phyloP scores from a whole-genome alignment of 1,139 yeast genomes.

The Wickerhamomyces sp. region DNA sequence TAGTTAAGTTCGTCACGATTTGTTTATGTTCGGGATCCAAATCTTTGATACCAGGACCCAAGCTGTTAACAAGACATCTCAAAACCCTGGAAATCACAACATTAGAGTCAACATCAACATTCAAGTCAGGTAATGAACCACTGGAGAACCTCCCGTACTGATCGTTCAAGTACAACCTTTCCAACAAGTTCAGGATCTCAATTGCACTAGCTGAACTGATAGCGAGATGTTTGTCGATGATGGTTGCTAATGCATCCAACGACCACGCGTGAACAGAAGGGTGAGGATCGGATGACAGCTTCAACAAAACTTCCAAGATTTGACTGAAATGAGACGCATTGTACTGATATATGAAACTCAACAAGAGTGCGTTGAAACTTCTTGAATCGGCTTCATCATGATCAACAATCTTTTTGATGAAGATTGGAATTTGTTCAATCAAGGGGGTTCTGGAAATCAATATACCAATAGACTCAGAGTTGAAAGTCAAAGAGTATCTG shows the following conservation, averaged over 20 bases:
- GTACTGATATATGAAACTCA: constrained; percentile 54
- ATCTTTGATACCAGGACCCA: constrained; percentile 46
- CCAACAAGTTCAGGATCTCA: constrained; percentile 42
- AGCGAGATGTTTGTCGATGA: constrained; percentile 55
- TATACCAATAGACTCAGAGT: constrained; percentile 67
- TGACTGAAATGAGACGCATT: constrained; percentile 39
- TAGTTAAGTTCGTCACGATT: constrained; percentile 23
- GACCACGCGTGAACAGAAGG: constrained; percentile 78
- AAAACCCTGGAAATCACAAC: constrained; percentile 36
- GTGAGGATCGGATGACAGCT: constrained; percentile 74
- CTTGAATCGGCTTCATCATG: constrained; percentile 59
- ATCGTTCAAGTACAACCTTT: constrained; percentile 44
- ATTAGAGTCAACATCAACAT: constrained; percentile 36
- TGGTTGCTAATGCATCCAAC: constrained; percentile 49
- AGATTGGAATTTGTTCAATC: constrained; percentile 46
- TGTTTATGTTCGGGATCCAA: constrained; percentile 17
- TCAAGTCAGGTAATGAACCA: constrained; percentile 41
- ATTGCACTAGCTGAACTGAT: constrained; percentile 36
- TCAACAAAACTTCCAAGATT: constrained; percentile 52
- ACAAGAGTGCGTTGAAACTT: constrained; percentile 54
- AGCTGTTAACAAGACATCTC: constrained; percentile 36
- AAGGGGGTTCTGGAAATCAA: constrained; percentile 40
- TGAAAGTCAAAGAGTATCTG: constrained; percentile 39
- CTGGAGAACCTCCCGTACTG: constrained; percentile 47
- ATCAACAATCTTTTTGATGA: constrained; percentile 58